These are phyloP conservation scores for Graphiopsis chlorocephala DNA, from an alignment of 2,329 filamentous ascomycete genomes.

Conservation along the genomic window DNA sequence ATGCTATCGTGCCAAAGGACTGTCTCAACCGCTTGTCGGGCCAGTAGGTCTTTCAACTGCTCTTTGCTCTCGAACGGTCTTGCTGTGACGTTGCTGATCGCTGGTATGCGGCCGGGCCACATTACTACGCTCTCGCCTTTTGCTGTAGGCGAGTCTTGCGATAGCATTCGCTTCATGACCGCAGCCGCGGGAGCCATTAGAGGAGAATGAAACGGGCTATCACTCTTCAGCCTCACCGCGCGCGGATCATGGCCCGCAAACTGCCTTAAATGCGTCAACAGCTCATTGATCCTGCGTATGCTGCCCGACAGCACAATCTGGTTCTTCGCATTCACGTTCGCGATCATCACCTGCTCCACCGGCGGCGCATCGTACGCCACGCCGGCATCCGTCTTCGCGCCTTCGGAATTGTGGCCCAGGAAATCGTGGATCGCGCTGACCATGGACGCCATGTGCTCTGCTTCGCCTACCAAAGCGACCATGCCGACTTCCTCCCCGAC, in stretches of 20 bases:
- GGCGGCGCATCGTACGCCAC: slow-evolving; percentile 63
- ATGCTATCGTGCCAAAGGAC: slow-evolving; percentile 95
- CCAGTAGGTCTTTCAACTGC: slow-evolving; percentile 74
- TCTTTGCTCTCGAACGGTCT: slow-evolving; percentile 70
- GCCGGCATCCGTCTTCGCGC: slow-evolving; percentile 62
- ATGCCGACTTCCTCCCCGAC: slow-evolving; percentile 81
- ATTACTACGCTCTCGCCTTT: slow-evolving; percentile 64
- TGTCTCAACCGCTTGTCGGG: slow-evolving; percentile 83
- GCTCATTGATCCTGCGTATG: slow-evolving; percentile 74
- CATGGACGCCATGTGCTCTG: slow-evolving; percentile 67
- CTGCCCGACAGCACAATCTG: slow-evolving; percentile 92
- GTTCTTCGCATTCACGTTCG: slow-evolving; percentile 93
- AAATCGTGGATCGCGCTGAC: slow-evolving; percentile 76
- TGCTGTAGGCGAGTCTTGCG: slow-evolving; percentile 51
- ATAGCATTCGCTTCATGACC: slow-evolving; percentile 68
- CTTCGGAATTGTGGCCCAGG: slow-evolving; percentile 64
- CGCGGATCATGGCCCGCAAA: slow-evolving; percentile 90
- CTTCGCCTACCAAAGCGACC: slow-evolving; percentile 88
- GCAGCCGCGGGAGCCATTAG: slow-evolving; percentile 83
- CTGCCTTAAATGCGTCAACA: slow-evolving; percentile 80
- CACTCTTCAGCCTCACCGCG: slow-evolving; percentile 80
- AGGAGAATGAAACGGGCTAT: slow-evolving; percentile 86
- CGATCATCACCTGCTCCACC: slow-evolving; percentile 83
- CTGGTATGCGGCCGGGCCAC: slow-evolving; percentile 73
- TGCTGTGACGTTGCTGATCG: slow-evolving; percentile 83